Base-by-base conservation (phyloP, 2,329 filamentous ascomycete genomes). In the Gliomastix tumulicola region DNA sequence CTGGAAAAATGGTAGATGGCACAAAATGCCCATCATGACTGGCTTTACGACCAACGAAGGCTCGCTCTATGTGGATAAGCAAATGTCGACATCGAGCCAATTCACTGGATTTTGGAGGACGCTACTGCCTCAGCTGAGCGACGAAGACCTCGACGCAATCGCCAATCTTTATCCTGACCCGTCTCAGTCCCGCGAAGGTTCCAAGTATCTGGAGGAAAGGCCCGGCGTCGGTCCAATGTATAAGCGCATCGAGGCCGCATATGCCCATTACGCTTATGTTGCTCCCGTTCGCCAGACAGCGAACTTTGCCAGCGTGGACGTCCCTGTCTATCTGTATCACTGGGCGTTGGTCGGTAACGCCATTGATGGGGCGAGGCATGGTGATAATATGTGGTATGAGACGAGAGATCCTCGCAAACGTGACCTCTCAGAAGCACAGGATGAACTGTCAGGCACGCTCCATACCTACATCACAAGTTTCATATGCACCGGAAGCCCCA, bases 221-320 rank as follows among this genome's bases (percentile, higher is more conserved):
- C 59, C 57, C 0, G 63, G 59, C 11, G 59, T 65, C n/a, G 63
- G 59, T 13, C 61, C 58, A 0, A 66, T 71, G 41, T 71, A 62
- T 38, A 50, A 66, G 21, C 62, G 68, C 4, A 35, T 71, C 5
- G 54, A 60, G 1, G 63, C 64, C 1, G 62, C 68, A 0, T 62
- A 58, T 54, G 60, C 59, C 9, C 65, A 69, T 42, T 66, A 63
- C 33, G 63, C 57, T 23, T 68, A 68, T 38, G 60, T 62, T n/a
- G 68, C 64, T 15, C 56, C 65, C 0, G 59, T 57, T 1, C 62
- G 67, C 13, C 65, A 68, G 38, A 68, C 63, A 1, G 61, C 62
- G 2, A 54, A 60, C 20, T 53, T 63, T 9, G 56, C 61, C 48
- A 0, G 51, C 55, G 0, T 57, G 57, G 0, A 59, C 52, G 1